Evolutionary conservation across 345 rosid genomes (phyloP), one percentile per base, ranked within the genome.

Genomic region (Trapa incisa): DNA sequence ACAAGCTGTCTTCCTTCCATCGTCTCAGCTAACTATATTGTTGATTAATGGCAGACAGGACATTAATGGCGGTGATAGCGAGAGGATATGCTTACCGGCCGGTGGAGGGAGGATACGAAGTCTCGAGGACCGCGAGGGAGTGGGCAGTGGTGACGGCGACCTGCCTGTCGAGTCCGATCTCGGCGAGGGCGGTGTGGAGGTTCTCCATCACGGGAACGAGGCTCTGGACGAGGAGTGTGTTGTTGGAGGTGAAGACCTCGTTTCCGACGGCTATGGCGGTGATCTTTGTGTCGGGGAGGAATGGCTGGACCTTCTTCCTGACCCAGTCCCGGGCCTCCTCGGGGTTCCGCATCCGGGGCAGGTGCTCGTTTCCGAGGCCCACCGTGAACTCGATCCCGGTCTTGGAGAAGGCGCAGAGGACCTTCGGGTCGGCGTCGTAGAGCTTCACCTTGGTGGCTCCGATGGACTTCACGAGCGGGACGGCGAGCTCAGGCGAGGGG

Each of bases 61-160:
- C 11, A 11, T 7, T 11, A 41, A 45, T 45, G 13, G 48, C 11
- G 48, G 8, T 13, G 11, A 45, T 45, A 13, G 48, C 8, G 45
- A 42, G 4, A 8, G 4, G 43, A 41, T 41, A 41, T 41, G 43
- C 7, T 42, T 65, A 65, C 67, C 67, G 22, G 37, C 67, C 86
- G 0, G 81, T 58, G 6, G 87, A 83, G 1, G 87, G 84, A 7
- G 86, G 86, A 62, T 79, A 83, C 16, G 87, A 83, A 17, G 71
- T 47, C n/a, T 74, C 80, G 7, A 83, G 81, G 16, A 83, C 50
- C 38, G 83, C 77, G 42, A 83, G 68, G 37, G 83, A 78, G 65
- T 81, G 83, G 5, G 83, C 61, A 0, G 85, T 83, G 14, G 85
- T 83, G 37, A 83, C 85, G 16, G 65, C 47, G 43, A 83, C 80